Conservation (phyloP, 208 protist species). For the Crithidia bombi region DNA sequence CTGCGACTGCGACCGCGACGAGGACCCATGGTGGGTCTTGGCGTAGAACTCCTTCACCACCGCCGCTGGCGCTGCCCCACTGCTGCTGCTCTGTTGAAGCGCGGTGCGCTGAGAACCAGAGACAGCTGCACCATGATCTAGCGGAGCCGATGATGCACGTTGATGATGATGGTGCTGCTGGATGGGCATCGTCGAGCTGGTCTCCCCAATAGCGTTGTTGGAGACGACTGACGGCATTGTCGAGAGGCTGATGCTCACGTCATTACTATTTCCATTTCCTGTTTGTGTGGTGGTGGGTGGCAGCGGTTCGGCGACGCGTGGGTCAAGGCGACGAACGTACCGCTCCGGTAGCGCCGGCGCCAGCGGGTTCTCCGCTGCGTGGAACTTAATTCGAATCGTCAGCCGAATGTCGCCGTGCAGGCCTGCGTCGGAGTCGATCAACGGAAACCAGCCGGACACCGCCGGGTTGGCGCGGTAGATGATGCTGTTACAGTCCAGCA, state of each 20-base stretch:
- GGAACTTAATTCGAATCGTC: slow-evolving; percentile 91
- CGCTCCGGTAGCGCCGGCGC: slow-evolving; percentile 74
- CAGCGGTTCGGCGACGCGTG: slow-evolving; percentile 16
- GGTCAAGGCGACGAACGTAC: slow-evolving; percentile 45
- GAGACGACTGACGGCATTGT: neutral
- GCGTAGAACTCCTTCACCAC: neutral
- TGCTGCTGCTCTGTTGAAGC: neutral
- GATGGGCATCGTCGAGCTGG: neutral
- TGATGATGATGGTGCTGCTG: slow-evolving; percentile 5
- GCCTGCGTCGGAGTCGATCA: slow-evolving; percentile 83
- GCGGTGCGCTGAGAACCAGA: neutral
- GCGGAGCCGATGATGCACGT: neutral
- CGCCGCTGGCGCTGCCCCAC: neutral
- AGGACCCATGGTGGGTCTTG: neutral
- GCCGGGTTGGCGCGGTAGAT: slow-evolving; percentile 66
- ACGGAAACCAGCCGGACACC: slow-evolving; percentile 92
- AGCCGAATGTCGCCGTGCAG: slow-evolving; percentile 87
- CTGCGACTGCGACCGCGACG: neutral
- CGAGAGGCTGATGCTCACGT: slow-evolving; percentile 14
- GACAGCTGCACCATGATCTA: neutral
- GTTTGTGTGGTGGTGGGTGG: neutral
- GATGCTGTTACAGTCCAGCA: slow-evolving; percentile 93
- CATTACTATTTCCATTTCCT: slow-evolving; percentile 6
- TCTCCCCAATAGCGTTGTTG: neutral
- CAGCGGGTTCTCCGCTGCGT: slow-evolving; percentile 87